Base-by-base conservation (phyloP, 2,329 filamentous ascomycete species). In the Beauveria australis region DNA sequence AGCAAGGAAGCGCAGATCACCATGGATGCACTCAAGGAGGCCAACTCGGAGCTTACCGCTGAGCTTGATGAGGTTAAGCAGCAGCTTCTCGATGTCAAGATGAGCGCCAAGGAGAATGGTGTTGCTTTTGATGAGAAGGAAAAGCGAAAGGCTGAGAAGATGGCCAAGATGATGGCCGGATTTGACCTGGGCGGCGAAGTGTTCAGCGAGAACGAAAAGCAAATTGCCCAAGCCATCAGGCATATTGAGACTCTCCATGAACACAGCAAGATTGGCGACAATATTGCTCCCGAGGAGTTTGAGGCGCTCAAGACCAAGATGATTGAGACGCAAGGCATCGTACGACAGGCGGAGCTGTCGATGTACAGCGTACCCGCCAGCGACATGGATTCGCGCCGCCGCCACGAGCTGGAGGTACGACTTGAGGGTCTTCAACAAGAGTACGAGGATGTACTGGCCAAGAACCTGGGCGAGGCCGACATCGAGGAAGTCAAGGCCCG, bases 141-240 rank as follows among this genome's bases (percentile, higher is more conserved):
- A 76, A 93, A 92, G 81, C 92, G 92, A 78, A 99, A 99, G 82
- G 91, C 92, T 1, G 94, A 99, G 78, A 94, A 95, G 76, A 99
- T 99, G 94, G 94, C 94, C 48, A 90, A 97, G 82, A 99, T 99
- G 94, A 97, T 99, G 93, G 94, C 94, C 62, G 92, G 93, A 3
- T 97, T 99, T 69, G 93, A 99, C 70, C 84, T 99, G 40, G 93
- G 92, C 49, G 88, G 89, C 53, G 92, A 97, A 61, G 87, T 95
- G 37, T 96, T 97, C 73, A 96, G 92, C 66, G 89, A 94, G 62
- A 96, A 96, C 67, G 94, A 99, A 74, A 84, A 88, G 64, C 87
- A 86, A 55, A 90, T 99, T 62, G 86, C 89, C 62, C 86, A 89
- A 64, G 88, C 92, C 64, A 93, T 97, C 67, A 85, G 92, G 67